Evolutionary conservation across 441 rosid genomes (phyloP), one percentile per base, ranked within the genome.

Genomic region (Viola pubescens): DNA sequence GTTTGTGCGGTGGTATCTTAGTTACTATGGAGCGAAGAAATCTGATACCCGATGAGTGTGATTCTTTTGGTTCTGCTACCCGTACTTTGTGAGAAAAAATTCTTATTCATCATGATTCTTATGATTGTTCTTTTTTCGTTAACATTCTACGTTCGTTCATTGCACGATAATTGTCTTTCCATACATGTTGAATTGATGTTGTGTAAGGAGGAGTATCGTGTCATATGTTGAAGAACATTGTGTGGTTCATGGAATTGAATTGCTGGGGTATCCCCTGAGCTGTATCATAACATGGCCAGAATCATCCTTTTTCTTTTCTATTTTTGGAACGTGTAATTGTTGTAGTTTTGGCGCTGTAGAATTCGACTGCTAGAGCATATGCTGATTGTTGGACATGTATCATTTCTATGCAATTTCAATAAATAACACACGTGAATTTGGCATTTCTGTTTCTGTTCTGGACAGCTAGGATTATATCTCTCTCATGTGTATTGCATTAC

Each of bases 1-100:
- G 66, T 94, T 94, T 26, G 96, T 88, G 37, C 69, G 90, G 66
- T 94, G 95, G 96, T 91, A 94, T 61, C 63, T 88, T 64, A 81
- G 89, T 75, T 88, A 83, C 81, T 82, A 94, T 54, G 66, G 77
- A 53, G 85, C 79, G 34, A 79, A 79, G 71, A 88, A 81, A 75
- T 86, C 94, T 52, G 78, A 73, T 62, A 83, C 64, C 0, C 48
- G 72, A 58, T 77, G 75, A 82, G 12, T 65, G 71, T 65, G 66
- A 70, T 55, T 71, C 73, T 65, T 65, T 74, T 26, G 34, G 62
- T 77, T 55, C 3, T 26, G 34, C 34, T 1, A 26, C 34, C 60
- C 75, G 60, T 64, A 70, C 71, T 68, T 26, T 26, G 34, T 68
- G 51, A 58, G 71, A 65, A 76, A 38, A 9, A 49, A 54, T 38